A percentile compares a stretch with the other conserved stretches of the same genome.
Conservation (phyloP, 2,329 filamentous ascomycete genomes). For the Fusarium nelsonii region DNA sequence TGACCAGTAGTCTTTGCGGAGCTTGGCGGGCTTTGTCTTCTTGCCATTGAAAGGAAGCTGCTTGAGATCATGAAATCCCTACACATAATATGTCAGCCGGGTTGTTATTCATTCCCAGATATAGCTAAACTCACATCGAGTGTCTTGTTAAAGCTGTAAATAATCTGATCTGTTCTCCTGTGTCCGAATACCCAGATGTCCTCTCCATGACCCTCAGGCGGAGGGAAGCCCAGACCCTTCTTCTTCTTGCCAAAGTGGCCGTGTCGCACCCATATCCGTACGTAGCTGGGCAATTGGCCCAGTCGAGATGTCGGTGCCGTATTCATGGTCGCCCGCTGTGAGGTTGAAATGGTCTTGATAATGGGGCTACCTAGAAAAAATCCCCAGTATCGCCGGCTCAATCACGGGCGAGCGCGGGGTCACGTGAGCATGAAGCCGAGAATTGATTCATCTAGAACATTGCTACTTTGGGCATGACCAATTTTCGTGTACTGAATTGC, state of each 20-base stretch:
- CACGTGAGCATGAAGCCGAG: slow-evolving; percentile 33
- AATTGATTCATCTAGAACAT: neutral
- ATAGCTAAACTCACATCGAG: slow-evolving; percentile 58
- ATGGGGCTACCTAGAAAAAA: slow-evolving; percentile 39
- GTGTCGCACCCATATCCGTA: slow-evolving; percentile 58
- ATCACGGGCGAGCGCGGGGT: slow-evolving; percentile 34
- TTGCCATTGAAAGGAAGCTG: slow-evolving; percentile 76
- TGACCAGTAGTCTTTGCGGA: slow-evolving; percentile 76
- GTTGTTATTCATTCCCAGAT: neutral
- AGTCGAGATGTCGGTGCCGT: slow-evolving; percentile 52
- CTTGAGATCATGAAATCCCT: slow-evolving; percentile 61
- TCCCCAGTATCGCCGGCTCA: slow-evolving; percentile 33
- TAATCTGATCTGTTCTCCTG: slow-evolving; percentile 62
- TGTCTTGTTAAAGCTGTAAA: slow-evolving; percentile 63
- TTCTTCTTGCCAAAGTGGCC: slow-evolving; percentile 47
- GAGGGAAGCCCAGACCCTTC: slow-evolving; percentile 44
- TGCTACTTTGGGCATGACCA: neutral
- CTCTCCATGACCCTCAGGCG: slow-evolving; percentile 63
- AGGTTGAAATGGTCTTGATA: slow-evolving; percentile 39
- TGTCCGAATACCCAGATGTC: slow-evolving; percentile 69
- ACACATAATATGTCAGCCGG: neutral
- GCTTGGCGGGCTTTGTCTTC: slow-evolving; percentile 71
- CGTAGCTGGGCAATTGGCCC: slow-evolving; percentile 58
- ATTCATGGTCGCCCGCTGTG: slow-evolving; percentile 54
- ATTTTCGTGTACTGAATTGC: neutral